phyloP scores from a whole-genome alignment of 2,329 filamentous ascomycete genomes.

The Colletotrichum lindemuthianum region DNA sequence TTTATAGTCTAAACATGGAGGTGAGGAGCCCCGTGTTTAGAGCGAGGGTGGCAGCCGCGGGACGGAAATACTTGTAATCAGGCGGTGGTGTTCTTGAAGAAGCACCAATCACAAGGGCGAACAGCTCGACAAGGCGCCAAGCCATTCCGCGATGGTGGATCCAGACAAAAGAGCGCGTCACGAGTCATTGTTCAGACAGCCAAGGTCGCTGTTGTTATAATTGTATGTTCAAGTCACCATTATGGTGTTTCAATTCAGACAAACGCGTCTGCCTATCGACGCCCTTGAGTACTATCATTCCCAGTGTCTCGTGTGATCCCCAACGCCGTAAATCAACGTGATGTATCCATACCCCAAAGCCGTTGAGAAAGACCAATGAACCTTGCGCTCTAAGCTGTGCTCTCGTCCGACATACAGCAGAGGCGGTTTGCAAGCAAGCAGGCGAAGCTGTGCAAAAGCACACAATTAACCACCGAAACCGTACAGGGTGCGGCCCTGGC shows the following conservation, averaged over 20 bases:
- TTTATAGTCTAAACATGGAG: conserved; percentile 87
- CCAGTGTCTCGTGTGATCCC: conserved; percentile 38
- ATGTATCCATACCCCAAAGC: conserved; percentile 36
- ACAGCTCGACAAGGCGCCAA: not conserved
- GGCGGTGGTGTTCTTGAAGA: too few relatives aligned
- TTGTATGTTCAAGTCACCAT: conserved; percentile 37
- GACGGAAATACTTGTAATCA: conserved; percentile 84
- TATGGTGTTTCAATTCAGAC: conserved; percentile 37
- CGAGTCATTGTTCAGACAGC: not conserved
- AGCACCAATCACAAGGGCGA: too few relatives aligned
- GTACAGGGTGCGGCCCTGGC: conserved; percentile 82
- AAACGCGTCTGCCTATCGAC: conserved; percentile 38
- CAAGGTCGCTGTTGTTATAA: not conserved
- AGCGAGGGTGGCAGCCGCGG: conserved; percentile 82
- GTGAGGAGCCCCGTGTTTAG: conserved; percentile 90
- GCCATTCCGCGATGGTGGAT: not conserved
- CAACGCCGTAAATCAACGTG: conserved; percentile 41
- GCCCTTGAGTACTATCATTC: conserved; percentile 37
- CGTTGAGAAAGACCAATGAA: conserved; percentile 35
- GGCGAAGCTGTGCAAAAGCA: conserved; percentile 15
- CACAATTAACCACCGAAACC: conserved; percentile 83
- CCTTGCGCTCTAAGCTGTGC: not conserved
- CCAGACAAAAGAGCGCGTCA: conserved; percentile 11
- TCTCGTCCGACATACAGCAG: not conserved
- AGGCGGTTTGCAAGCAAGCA: not conserved